Base-by-base conservation (phyloP, 1,139 yeast genomes). In the Groenewaldozyma sp. region DNA sequence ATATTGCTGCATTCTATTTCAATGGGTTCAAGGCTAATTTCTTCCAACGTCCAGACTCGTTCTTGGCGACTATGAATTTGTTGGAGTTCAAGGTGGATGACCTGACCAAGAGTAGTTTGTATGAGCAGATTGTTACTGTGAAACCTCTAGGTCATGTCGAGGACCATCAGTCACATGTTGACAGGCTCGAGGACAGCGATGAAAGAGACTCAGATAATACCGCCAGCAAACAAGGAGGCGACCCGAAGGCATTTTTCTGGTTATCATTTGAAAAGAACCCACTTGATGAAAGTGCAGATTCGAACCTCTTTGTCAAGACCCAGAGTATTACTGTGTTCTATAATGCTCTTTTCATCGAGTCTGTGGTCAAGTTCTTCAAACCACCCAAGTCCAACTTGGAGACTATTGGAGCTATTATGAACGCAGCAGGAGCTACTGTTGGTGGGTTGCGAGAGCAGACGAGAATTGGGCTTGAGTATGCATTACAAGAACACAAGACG, bases 341-440 rank as follows among this genome's bases (percentile, higher is more conserved):
- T 59, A 88, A 88, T 58, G 81, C 87, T 4, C 71, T 66, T 39
- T 84, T 93, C 53, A 70, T 91, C 34, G 93, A 87, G 51, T 83
- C 78, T 42, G 68, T 91, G 36, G 68, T 73, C 11, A 63, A 61
- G 41, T 91, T 93, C 54, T 91, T 93, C 66, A 77, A 73, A 35
- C 95, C 97, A 1, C 95, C 96, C 11, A 77, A 76, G 44, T 76
- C 78, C 28, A 95, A 88, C 53, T 67, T 81, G 44, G 95, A 87
- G 54, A 87, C 97, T 0, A 76, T 93, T 29, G 94, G 91, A 24
- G 94, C 94, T 4, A 76, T 93, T 22, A 77, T 93, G 77, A 82
- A 78, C 58, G 97, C 95, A 0, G 98, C 99, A 0, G 95, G 88
- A 48, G 87, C 91, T 0, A 87, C 96, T 0, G 82, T 93, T 43